phyloP scores from a whole-genome alignment of 2,329 filamentous ascomycete genomes.

The Botrytis porri region DNA sequence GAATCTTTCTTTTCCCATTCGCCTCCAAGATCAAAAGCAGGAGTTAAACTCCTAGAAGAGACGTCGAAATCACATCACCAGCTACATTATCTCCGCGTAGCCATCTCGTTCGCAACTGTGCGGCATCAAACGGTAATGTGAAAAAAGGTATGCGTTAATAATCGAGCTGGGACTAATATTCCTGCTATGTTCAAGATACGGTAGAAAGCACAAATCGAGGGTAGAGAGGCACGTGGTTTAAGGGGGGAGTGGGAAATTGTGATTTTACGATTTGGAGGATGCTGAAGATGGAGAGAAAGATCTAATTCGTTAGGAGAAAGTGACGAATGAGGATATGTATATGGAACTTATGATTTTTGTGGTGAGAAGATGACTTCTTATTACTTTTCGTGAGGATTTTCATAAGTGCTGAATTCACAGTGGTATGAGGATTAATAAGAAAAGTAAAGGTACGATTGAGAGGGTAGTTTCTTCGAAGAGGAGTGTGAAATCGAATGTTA shows the following conservation, averaged over 20 bases:
- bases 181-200: neutral
- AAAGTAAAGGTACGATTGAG: constrained; percentile 30
- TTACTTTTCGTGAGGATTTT: constrained; percentile 26
- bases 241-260: constrained; percentile 22
- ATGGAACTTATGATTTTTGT: constrained; percentile 26
- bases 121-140: constrained; percentile 30
- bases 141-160: constrained; percentile 32
- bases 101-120: constrained; percentile 26
- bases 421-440: constrained; percentile 28
- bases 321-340: neutral
- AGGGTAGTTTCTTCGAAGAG: constrained; percentile 35
- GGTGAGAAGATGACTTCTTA: constrained; percentile 23
- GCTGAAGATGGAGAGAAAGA: constrained; percentile 23
- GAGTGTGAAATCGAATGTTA: constrained; percentile 34
- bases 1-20: constrained; percentile 24
- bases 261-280: constrained; percentile 25
- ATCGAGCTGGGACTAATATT: constrained; percentile 29
- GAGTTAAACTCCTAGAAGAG: constrained; percentile 18
- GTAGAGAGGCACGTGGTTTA: constrained; percentile 25
- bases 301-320: constrained; percentile 19
- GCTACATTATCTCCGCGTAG: neutral
- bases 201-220: neutral
- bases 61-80: constrained; percentile 17
- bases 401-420: constrained; percentile 24
- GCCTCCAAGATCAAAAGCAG: constrained; percentile 29